Evolutionary conservation across 306 rosid genomes (phyloP), one percentile per base, ranked within the genome.

Genomic region (Casuarina glauca): DNA sequence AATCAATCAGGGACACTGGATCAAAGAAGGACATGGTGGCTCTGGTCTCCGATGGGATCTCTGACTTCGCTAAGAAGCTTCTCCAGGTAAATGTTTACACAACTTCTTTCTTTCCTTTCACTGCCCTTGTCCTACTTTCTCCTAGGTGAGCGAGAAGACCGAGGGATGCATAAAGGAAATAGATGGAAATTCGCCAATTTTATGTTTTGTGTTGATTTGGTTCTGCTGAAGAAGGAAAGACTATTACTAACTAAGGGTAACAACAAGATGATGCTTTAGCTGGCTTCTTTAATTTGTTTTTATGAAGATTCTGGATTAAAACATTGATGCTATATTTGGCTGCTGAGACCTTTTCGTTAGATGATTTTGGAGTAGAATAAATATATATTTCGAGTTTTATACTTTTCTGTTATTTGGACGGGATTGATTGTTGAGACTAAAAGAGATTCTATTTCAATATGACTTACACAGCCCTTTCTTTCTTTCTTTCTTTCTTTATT

Each of bases 11-110:
- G 51, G 88, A 91, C 83, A 89, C 94, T 72, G 89, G 97, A 79
- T 87, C 98, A 79, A 80, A 58, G 53, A 93, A 91, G 90, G 97
- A 90, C 69, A 91, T 96, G 99, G 98, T 96, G 41, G 99, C 76
- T 7, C 86, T 96, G 82, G 90, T 96, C 84, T 96, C 99, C 10
- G 98, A 96, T 79, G 99, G 99, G 5, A 98, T 96, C 20, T 96
- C 99, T 48, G 82, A 87, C 70, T 93, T 79, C 83, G 99, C 99
- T 76, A 85, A 80, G 84, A 84, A 54, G 69, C 97, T 96, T 76
- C 91, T 95, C 51, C 71, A 76, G 95, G 99, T 94, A n/a, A 71
- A 13, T n/a, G 43, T 78, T 20, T 61, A 19, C 26, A 43, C 46
- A 67, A 45, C 49, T 62, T 60, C 41, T 64, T 16, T 0, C 32